A percentile compares a stretch with the other conserved stretches of the same genome.
Evolutionary conservation across 805 yeast species (phyloP).

Genomic region (Kuraishia piskuri): DNA sequence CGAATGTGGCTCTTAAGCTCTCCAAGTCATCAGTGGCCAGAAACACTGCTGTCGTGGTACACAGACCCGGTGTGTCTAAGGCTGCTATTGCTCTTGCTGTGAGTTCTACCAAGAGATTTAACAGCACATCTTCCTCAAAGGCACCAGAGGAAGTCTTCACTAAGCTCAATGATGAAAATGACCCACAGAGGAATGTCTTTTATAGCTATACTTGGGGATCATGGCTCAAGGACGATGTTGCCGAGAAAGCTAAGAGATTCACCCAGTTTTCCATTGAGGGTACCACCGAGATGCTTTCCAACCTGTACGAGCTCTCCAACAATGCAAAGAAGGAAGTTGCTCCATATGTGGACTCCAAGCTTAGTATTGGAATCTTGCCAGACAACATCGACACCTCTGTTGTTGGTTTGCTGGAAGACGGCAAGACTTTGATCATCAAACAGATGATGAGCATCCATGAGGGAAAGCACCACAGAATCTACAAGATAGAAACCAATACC

Average conservation of each 20-base stretch:
- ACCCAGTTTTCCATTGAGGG: conserved; percentile 83
- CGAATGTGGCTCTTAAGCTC: neutral
- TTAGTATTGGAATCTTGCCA: conserved; percentile 21
- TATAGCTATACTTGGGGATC: conserved; percentile 93
- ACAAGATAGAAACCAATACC: conserved; percentile 58
- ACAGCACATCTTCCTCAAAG: neutral
- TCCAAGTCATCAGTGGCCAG: neutral
- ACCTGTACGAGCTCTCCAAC: conserved; percentile 28
- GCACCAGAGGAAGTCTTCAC: conserved; percentile 26
- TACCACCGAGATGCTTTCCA: conserved; percentile 41
- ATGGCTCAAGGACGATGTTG: conserved; percentile 76
- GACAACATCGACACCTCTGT: conserved; percentile 35
- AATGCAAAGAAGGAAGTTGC: conserved; percentile 10
- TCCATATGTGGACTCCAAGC: conserved; percentile 14
- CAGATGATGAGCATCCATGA: conserved; percentile 82
- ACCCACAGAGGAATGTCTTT: conserved; percentile 62
- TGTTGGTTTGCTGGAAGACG: conserved; percentile 35
- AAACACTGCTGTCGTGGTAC: neutral
- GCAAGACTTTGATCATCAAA: conserved; percentile 43
- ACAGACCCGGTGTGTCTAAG: neutral
- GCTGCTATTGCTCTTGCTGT: neutral
- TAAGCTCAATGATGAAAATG: conserved; percentile 48
- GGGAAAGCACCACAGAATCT: conserved; percentile 89
- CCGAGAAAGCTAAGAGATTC: conserved; percentile 65
- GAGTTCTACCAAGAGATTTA: neutral